Conservation (phyloP, 768 basidiomycete species). For the Dendrothele bispora region DNA sequence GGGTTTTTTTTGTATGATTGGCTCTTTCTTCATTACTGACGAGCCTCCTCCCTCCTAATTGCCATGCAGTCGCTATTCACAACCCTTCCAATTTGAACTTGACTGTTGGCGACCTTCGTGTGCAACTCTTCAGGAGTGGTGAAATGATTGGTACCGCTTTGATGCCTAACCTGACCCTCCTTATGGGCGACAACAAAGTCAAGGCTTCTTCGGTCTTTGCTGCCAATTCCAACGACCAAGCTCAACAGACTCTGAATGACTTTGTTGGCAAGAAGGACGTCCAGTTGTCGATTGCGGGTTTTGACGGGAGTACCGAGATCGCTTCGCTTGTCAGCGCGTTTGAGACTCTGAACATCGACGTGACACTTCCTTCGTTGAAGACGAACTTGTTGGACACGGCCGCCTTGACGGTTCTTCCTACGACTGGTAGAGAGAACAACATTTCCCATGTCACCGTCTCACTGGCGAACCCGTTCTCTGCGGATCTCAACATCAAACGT, state of each 20-base stretch:
- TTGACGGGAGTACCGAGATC: constrained; percentile 57
- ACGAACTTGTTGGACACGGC: constrained; percentile 56
- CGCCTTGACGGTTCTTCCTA: constrained; percentile 61
- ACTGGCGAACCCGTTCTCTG: constrained; percentile 68
- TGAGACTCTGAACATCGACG: constrained; percentile 52
- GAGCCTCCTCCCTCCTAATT: not conserved
- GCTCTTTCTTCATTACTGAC: no score
- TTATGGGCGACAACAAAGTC: constrained; percentile 61
- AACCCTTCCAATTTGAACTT: constrained; percentile 73
- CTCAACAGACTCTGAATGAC: constrained; percentile 61
- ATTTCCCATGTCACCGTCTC: constrained; percentile 63
- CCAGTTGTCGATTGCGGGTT: constrained; percentile 56
- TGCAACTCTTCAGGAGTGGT: constrained; percentile 55
- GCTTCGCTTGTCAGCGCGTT: constrained; percentile 62
- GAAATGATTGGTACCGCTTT: constrained; percentile 58
- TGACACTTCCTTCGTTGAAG: constrained; percentile 60
- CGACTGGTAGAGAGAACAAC: constrained; percentile 62
- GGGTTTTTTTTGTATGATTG: constrained; percentile 13
- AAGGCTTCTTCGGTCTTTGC: constrained; percentile 49
- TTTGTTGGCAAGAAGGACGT: constrained; percentile 68
- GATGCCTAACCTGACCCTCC: constrained; percentile 58
- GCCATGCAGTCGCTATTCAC: constrained; percentile 48
- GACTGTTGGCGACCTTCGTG: constrained; percentile 61
- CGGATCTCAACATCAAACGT: constrained; percentile 54
- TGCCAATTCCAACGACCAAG: constrained; percentile 61